Percentiles rank a stretch among this genome's conserved stretches.
Conservation (phyloP, 805 yeast species). For the Lipomyces anomalus region DNA sequence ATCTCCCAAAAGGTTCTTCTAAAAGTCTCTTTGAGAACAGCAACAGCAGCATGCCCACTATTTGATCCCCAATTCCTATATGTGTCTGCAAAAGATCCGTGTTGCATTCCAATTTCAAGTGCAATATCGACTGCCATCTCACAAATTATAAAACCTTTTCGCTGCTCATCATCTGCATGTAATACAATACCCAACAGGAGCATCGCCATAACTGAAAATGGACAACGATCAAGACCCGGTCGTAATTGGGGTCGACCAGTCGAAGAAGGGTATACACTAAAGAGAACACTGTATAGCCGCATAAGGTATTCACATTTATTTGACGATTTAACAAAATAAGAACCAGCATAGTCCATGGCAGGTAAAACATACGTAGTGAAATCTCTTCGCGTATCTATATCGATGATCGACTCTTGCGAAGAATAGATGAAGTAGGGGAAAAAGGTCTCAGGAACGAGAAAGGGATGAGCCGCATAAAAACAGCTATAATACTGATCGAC, state of each 20-base stretch:
- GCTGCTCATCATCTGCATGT: slow-evolving; percentile 11
- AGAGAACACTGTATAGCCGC: not conserved
- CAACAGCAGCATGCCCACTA: not conserved
- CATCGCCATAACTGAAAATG: slow-evolving; percentile 14
- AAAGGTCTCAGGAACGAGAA: slow-evolving; percentile 9
- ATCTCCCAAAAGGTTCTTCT: slow-evolving; percentile 16
- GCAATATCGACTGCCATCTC: slow-evolving; percentile 11
- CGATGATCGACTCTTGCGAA: not conserved
- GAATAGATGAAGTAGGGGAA: not conserved
- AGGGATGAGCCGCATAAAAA: slow-evolving; percentile 15
- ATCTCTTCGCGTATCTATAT: not conserved
- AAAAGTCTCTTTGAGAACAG: slow-evolving; percentile 8
- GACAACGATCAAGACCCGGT: slow-evolving; percentile 5
- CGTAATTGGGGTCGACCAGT: not conserved
- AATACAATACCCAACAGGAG: slow-evolving; percentile 8
- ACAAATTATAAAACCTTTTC: slow-evolving; percentile 4
- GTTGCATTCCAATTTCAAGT: slow-evolving; percentile 7
- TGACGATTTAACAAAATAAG: not conserved
- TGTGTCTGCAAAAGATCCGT: not conserved
- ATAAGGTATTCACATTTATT: not conserved
- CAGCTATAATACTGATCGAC: slow-evolving; percentile 9
- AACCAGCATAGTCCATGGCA: not conserved
- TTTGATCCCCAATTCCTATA: not conserved
- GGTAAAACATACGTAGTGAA: not conserved
- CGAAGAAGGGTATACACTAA: not conserved